Evolutionary conservation across 169 alveolate genomes (phyloP).

Genomic region (Cryptosporidium baileyi): DNA sequence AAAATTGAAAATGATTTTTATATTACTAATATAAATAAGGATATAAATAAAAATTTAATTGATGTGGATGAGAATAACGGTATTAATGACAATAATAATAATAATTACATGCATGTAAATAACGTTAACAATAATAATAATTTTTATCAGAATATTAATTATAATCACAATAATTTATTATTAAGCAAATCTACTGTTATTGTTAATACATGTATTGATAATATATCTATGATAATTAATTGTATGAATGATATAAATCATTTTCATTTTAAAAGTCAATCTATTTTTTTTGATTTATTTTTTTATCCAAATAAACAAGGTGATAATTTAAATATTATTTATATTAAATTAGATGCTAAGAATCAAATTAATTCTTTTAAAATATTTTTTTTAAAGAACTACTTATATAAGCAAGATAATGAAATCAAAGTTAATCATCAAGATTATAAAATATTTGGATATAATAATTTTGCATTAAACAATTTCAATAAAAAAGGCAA

Average conservation of each 20-base stretch:
- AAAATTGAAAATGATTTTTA: too few species aligned
- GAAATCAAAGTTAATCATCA: background rate
- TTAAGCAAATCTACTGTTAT: slow-evolving; percentile 7
- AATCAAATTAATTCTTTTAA: background rate
- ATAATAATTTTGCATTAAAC: background rate
- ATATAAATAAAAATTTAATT: too few species aligned
- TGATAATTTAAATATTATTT: slow-evolving; percentile 3
- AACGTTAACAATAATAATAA: background rate
- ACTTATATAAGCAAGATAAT: background rate
- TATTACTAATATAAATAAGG: too few species aligned
- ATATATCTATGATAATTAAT: background rate
- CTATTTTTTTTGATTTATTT: background rate
- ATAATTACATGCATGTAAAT: background rate
- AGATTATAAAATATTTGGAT: slow-evolving; percentile 10
- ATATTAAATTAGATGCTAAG: background rate
- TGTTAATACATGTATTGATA: slow-evolving; percentile 10
- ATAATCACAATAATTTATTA: background rate
- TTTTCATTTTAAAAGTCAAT: background rate
- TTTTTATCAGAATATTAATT: background rate
- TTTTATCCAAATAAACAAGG: background rate
- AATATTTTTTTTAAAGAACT: slow-evolving; percentile 7
- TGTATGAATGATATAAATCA: background rate
- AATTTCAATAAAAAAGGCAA: slow-evolving; percentile 2
- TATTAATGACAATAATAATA: background rate
- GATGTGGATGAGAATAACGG: background rate